Percentiles rank a stretch among this genome's conserved stretches.
These are phyloP conservation scores for Hydrangea macrophylla DNA, from an alignment of 148 eudicot species.

Conservation along the genomic window DNA sequence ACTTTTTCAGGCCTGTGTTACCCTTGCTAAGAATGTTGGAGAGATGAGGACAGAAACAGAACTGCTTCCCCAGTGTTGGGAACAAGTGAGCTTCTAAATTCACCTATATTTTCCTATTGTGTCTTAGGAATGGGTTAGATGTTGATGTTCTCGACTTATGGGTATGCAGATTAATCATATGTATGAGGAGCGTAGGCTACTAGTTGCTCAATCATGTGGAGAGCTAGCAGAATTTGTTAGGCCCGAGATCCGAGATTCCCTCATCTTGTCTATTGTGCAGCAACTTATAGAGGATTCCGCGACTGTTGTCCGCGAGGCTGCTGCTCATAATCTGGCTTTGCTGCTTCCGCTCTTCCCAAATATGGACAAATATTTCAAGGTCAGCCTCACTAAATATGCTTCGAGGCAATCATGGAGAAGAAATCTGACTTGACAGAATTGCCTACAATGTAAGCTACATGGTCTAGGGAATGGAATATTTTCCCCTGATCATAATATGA, in stretches of 20 bases:
- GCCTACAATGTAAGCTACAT: conserved; percentile 96
- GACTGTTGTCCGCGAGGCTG: conserved; percentile 96
- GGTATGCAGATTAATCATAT: conserved; percentile 89
- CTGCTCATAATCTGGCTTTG: conserved; percentile 95
- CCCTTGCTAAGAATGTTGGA: conserved; percentile 89
- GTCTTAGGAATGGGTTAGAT: conserved; percentile 5
- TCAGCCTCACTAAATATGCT: conserved; percentile 99
- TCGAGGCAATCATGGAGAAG: conserved; percentile 99
- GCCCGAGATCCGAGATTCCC: conserved; percentile 98
- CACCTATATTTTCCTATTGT: not conserved
- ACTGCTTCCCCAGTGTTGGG: conserved; percentile 99
- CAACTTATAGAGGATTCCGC: conserved; percentile 97
- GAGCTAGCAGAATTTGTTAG: conserved; percentile 95
- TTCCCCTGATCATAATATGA: conserved; percentile 57
- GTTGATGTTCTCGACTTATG: conserved; percentile 10
- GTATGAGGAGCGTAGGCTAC: conserved; percentile 97
- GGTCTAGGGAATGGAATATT: conserved; percentile 87
- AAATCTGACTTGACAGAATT: conserved; percentile 94
- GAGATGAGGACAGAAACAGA: conserved; percentile 99
- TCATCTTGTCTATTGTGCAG: conserved; percentile 92
- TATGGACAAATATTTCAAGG: conserved; percentile 98
- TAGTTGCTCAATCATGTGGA: conserved; percentile 99
- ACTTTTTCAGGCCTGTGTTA: conserved; percentile 79
- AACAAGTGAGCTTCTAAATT: conserved; percentile 58
- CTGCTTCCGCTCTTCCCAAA: conserved; percentile 96